These are phyloP conservation scores for Trichopus zeylanicus DNA, from an alignment of 116 monocot genomes.

Conservation along the genomic window DNA sequence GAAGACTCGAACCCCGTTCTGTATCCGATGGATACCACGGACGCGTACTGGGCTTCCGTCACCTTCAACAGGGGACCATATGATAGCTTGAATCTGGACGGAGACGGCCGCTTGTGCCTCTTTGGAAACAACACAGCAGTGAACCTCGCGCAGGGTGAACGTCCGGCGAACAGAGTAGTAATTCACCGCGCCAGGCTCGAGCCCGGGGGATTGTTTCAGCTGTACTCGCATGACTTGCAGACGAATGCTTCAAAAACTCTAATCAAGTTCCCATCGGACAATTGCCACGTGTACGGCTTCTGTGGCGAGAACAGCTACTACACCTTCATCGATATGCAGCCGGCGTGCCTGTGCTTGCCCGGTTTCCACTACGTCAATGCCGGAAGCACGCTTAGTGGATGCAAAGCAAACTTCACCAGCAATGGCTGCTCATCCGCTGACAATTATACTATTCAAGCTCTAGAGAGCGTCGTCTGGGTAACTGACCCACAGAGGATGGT, in stretches of 20 bases:
- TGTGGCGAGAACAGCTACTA: conserved; percentile 26
- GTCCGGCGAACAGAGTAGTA: neutral
- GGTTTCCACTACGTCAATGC: conserved; percentile 4
- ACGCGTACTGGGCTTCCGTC: conserved; percentile 22
- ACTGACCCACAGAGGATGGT: neutral
- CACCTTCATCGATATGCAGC: neutral
- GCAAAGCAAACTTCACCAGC: neutral
- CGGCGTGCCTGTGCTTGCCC: conserved; percentile 5
- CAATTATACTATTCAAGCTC: neutral
- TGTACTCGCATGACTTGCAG: conserved; percentile 3
- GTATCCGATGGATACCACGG: conserved; percentile 8
- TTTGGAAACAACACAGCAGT: neutral
- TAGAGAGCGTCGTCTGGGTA: neutral
- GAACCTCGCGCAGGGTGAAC: neutral
- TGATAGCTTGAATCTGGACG: conserved; percentile 2
- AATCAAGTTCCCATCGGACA: neutral
- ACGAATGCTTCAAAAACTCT: neutral
- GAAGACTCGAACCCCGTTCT: conserved; percentile 8
- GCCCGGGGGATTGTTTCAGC: conserved; percentile 14
- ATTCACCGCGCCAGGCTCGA: conserved; percentile 6
- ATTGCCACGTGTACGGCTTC: conserved; percentile 9
- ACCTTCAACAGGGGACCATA: conserved; percentile 2
- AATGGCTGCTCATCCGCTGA: neutral
- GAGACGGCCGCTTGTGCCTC: conserved; percentile 8
- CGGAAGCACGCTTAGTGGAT: neutral